A percentile compares a stretch with the other conserved stretches of the same genome.
Evolutionary conservation across 2,329 filamentous ascomycete species (phyloP).

Genomic region (Fusarium liriodendri): DNA sequence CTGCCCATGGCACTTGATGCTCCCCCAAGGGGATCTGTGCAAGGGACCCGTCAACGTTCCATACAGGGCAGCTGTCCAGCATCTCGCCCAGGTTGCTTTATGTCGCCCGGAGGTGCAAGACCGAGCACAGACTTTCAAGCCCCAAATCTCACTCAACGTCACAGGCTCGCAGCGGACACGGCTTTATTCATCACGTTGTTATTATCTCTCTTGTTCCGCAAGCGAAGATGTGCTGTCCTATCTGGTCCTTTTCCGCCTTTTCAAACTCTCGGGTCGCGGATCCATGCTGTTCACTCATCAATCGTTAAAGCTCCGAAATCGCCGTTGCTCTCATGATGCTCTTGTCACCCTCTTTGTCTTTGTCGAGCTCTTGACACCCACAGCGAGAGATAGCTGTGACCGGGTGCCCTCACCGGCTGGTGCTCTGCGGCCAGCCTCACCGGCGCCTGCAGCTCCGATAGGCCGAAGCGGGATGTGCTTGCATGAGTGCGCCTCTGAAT

Average conservation of each 20-base stretch:
- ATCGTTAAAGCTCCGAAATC: neutral
- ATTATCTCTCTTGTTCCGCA: neutral
- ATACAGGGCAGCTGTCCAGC: slow-evolving; percentile 6
- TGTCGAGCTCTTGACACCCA: neutral
- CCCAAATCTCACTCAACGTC: slow-evolving; percentile 7
- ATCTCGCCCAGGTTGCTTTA: neutral
- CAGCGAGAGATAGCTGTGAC: slow-evolving; percentile 1
- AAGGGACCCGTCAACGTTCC: slow-evolving; percentile 12
- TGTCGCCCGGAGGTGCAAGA: slow-evolving; percentile 26
- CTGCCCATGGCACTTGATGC: slow-evolving; percentile 22
- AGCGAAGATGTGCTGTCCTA: slow-evolving; percentile 2
- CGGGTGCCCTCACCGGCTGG: slow-evolving; percentile 19
- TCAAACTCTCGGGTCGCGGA: neutral
- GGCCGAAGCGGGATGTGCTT: slow-evolving; percentile 14
- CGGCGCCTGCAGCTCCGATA: slow-evolving; percentile 32
- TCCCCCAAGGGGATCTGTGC: slow-evolving; percentile 29
- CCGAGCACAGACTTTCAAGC: slow-evolving; percentile 27
- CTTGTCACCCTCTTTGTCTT: slow-evolving; percentile 2
- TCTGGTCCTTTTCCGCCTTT: slow-evolving; percentile 10
- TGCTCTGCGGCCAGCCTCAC: slow-evolving; percentile 34
- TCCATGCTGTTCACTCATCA: neutral
- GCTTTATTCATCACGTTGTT: slow-evolving; percentile 21
- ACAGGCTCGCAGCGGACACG: slow-evolving; percentile 7
- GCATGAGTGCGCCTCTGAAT: slow-evolving; percentile 9
- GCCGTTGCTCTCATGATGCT: neutral